Evolutionary conservation across 768 basidiomycete species (phyloP).

Genomic region (Antrodiella citrinella): DNA sequence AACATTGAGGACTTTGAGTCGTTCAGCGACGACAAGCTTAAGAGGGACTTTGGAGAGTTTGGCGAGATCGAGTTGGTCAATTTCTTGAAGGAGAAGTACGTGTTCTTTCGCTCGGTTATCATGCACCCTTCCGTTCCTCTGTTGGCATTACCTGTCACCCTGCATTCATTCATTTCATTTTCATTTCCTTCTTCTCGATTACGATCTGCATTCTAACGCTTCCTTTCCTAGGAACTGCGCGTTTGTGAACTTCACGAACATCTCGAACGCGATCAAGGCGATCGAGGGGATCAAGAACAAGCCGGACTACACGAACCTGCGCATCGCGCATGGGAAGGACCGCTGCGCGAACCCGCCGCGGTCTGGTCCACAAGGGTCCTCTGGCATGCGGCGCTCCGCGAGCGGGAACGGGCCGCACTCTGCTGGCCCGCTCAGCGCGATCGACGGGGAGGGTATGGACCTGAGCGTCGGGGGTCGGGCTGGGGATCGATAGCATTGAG

Average conservation of each 20-base stretch:
- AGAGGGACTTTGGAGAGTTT: conserved; percentile 90
- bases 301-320: conserved; percentile 81
- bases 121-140: too few species aligned
- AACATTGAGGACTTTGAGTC: conserved; percentile 93
- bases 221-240: conserved; percentile 68
- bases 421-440: conserved; percentile 30
- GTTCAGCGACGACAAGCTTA: conserved; percentile 84
- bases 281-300: conserved; percentile 92
- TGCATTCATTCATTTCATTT: background rate
- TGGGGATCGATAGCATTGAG: too few species aligned
- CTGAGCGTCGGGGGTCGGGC: too few species aligned
- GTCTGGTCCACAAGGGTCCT: conserved; percentile 73
- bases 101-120: conserved; percentile 14
- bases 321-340: conserved; percentile 93
- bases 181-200: conserved; percentile 1
- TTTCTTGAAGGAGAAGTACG: conserved; percentile 89
- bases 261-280: conserved; percentile 95
- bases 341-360: conserved; percentile 90
- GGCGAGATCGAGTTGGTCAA: conserved; percentile 97
- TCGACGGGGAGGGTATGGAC: conserved; percentile 27
- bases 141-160: conserved; percentile 2
- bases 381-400: conserved; percentile 40
- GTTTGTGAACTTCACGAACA: conserved; percentile 93
- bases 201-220: background rate
- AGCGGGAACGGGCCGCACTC: conserved; percentile 30